Conservation (phyloP, 2,329 filamentous ascomycete species). For the Pyrenochaeta sp. region DNA sequence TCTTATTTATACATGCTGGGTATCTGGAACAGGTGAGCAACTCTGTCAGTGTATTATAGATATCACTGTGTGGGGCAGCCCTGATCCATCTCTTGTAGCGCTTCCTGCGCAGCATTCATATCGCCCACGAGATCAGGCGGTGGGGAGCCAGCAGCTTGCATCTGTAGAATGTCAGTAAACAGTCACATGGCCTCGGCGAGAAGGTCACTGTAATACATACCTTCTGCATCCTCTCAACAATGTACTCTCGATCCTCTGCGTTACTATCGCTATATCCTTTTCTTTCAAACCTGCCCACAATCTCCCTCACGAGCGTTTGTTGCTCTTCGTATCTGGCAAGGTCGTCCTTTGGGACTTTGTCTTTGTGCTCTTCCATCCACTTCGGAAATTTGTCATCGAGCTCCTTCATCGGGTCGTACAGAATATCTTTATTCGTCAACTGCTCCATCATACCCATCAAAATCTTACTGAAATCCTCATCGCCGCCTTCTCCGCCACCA, state of each 20-base stretch:
- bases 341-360: slow-evolving; percentile 72
- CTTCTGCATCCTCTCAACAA: slow-evolving; percentile 98
- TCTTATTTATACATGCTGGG: slow-evolving; percentile 27
- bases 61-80: slow-evolving; percentile 70
- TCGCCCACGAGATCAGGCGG: slow-evolving; percentile 91
- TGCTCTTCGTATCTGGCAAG: slow-evolving; percentile 83
- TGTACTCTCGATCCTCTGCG: slow-evolving; percentile 82
- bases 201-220: slow-evolving; percentile 56
- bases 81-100: slow-evolving; percentile 62
- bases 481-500: slow-evolving; percentile 63
- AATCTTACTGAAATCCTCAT: slow-evolving; percentile 94
- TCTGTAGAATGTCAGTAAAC: slow-evolving; percentile 62
- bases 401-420: slow-evolving; percentile 99
- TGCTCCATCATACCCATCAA: slow-evolving; percentile 99
- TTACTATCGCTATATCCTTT: slow-evolving; percentile 83
- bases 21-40: slow-evolving; percentile 28
- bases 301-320: slow-evolving; percentile 79
- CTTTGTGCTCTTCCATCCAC: slow-evolving; percentile 84
- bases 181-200: not conserved
- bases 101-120: slow-evolving; percentile 82
- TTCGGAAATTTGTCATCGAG: slow-evolving; percentile 88
- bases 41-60: slow-evolving; percentile 7
- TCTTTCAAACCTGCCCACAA: slow-evolving; percentile 88
- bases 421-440: slow-evolving; percentile 95
- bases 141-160: slow-evolving; percentile 94